A percentile compares a stretch with the other conserved stretches of the same genome.
Conservation (phyloP, 2,329 filamentous ascomycete species). For the Ceratocystis ficicola region DNA sequence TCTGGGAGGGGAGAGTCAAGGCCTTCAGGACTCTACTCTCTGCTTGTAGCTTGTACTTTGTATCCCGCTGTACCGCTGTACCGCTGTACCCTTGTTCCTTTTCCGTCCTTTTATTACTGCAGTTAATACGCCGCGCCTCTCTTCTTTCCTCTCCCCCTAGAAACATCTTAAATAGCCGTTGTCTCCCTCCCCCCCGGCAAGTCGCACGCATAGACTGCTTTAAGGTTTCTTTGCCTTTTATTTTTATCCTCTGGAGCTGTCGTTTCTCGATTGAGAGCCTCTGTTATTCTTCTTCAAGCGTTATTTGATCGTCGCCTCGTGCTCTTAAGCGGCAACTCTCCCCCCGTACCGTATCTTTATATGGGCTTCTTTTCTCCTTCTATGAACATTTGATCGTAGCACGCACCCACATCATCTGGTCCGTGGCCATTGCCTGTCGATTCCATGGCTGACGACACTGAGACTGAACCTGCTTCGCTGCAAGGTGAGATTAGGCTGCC, state of each 20-base stretch:
- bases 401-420: constrained; percentile 1
- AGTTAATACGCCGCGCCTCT: background rate
- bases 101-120: background rate
- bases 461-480: constrained; percentile 19
- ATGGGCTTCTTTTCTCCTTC: background rate
- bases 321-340: background rate
- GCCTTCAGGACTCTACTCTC: too few species aligned
- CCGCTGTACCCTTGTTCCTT: background rate
- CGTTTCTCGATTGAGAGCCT: background rate
- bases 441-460: constrained; percentile 16
- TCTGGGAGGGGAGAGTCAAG: background rate
- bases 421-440: background rate
- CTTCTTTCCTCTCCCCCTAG: background rate
- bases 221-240: background rate
- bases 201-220: background rate
- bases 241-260: background rate
- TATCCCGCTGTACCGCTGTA: background rate
- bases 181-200: background rate
- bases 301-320: background rate
- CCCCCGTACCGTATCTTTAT: background rate
- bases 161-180: constrained; percentile 7
- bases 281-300: background rate
- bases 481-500: constrained; percentile 15
- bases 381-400: background rate
- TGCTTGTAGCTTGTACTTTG: background rate